Evolutionary conservation across 345 rosid genomes (phyloP).

Genomic region (Gynandropsis gynandra): DNA sequence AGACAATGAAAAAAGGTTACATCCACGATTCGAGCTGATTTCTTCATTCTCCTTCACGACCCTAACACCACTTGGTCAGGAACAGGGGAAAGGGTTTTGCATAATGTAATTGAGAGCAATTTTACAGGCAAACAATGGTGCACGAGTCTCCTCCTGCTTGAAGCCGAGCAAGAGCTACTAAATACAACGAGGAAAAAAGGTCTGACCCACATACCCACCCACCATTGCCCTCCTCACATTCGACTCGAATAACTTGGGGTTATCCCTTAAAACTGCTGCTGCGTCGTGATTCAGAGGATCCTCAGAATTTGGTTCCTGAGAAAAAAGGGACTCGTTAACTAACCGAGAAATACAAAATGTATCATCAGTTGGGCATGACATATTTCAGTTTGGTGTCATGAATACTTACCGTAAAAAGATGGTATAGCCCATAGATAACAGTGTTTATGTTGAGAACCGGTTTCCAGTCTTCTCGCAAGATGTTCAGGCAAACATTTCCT

Average conservation of each 20-base stretch:
- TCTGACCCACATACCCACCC: slow-evolving; percentile 75
- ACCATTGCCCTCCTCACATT: slow-evolving; percentile 70
- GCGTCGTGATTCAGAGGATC: slow-evolving; percentile 97
- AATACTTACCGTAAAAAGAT: slow-evolving; percentile 75
- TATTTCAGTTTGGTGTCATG: too few relatives aligned
- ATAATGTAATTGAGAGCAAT: slow-evolving; percentile 10
- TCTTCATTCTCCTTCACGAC: slow-evolving; percentile 11
- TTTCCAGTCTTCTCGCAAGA: slow-evolving; percentile 97
- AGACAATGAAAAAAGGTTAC: too few relatives aligned
- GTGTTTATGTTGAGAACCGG: slow-evolving; percentile 96
- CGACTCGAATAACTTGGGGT: slow-evolving; percentile 60
- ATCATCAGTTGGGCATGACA: not conserved
- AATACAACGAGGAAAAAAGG: slow-evolving; percentile 60
- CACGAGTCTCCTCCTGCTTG: slow-evolving; percentile 17
- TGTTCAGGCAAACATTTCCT: slow-evolving; percentile 92
- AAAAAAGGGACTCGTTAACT: not conserved
- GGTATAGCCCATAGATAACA: slow-evolving; percentile 75
- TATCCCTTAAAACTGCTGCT: slow-evolving; percentile 79
- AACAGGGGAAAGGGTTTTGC: slow-evolving; percentile 6
- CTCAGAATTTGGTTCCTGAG: slow-evolving; percentile 83
- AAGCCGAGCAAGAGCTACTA: slow-evolving; percentile 30
- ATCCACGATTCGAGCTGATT: too few relatives aligned
- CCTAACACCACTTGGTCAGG: slow-evolving; percentile 13
- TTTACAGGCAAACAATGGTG: slow-evolving; percentile 22
- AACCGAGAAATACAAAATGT: not conserved